Conservation (phyloP, 805 yeast genomes). For the Candida insectalens region DNA sequence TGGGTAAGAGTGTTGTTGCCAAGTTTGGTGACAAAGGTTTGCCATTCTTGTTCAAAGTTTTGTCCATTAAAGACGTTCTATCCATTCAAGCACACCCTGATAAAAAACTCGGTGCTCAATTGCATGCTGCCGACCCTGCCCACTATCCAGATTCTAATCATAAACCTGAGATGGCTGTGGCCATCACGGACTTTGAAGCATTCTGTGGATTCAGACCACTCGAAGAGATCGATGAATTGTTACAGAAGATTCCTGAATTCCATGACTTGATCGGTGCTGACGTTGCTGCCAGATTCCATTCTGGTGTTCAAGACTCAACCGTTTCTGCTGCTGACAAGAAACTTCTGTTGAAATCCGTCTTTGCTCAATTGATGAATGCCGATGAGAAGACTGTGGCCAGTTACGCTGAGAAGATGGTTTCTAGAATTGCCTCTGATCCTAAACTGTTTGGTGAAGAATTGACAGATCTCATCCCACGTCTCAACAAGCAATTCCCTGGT, state of each 20-base stretch:
- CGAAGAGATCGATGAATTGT: slow-evolving; percentile 58
- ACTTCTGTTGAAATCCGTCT: slow-evolving; percentile 60
- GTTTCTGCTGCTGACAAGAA: slow-evolving; percentile 19
- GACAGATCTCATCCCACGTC: slow-evolving; percentile 64
- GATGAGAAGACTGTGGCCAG: slow-evolving; percentile 45
- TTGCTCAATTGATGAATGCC: slow-evolving; percentile 78
- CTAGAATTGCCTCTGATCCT: slow-evolving; percentile 52
- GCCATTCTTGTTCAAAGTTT: slow-evolving; percentile 90
- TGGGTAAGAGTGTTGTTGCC: slow-evolving; percentile 48
- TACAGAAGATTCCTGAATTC: slow-evolving; percentile 72
- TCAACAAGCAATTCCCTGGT: slow-evolving; percentile 81
- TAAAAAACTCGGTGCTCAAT: slow-evolving; percentile 65
- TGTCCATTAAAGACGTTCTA: slow-evolving; percentile 86
- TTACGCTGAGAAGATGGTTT: slow-evolving; percentile 56
- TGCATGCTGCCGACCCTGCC: slow-evolving; percentile 77
- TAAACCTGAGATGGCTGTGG: slow-evolving; percentile 99
- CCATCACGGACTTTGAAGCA: slow-evolving; percentile 92
- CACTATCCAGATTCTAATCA: slow-evolving; percentile 97
- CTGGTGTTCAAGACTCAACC: slow-evolving; percentile 38
- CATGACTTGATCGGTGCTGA: slow-evolving; percentile 58
- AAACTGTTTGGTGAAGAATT: slow-evolving; percentile 47
- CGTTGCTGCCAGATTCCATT: slow-evolving; percentile 42
- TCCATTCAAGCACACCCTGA: slow-evolving; percentile 98
- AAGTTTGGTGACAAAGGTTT: slow-evolving; percentile 58
- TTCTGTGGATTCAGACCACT: slow-evolving; percentile 97